Conservation (phyloP, 129 eudicot genomes). For the Lonicera japonica region DNA sequence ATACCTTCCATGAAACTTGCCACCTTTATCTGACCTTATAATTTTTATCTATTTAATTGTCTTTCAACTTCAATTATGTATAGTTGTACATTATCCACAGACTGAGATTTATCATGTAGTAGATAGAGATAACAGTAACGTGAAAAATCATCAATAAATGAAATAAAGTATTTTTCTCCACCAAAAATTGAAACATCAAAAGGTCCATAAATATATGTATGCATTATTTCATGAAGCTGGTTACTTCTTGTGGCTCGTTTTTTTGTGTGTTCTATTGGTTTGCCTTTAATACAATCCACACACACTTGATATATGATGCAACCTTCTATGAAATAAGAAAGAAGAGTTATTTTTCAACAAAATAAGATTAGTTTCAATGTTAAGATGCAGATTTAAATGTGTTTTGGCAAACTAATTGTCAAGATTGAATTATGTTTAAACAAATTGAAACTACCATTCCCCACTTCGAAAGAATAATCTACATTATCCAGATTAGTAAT, state of each 20-base stretch:
- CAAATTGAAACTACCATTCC: background rate
- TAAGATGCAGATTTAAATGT: background rate
- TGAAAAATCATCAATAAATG: too few species aligned
- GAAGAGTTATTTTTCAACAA: background rate
- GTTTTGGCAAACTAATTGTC: background rate
- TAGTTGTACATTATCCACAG: background rate
- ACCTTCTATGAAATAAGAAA: background rate
- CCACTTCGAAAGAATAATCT: background rate
- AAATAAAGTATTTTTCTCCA: too few species aligned
- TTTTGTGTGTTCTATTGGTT: too few species aligned
- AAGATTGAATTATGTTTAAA: background rate
- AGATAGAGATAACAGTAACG: background rate
- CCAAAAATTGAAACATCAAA: too few species aligned
- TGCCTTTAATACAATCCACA: too few species aligned
- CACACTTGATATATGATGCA: background rate
- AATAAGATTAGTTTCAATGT: background rate
- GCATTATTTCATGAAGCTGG: too few species aligned
- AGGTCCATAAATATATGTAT: too few species aligned
- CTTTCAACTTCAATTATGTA: background rate
- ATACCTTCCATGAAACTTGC: too few species aligned
- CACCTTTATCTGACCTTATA: too few species aligned
- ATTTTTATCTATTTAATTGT: too few species aligned
- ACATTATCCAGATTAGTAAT: too few species aligned
- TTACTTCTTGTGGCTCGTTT: too few species aligned
- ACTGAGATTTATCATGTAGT: background rate